A percentile compares a stretch with the other conserved stretches of the same genome.
phyloP scores from a whole-genome alignment of 179 eudicot genomes.

The Beta corolliflora region DNA sequence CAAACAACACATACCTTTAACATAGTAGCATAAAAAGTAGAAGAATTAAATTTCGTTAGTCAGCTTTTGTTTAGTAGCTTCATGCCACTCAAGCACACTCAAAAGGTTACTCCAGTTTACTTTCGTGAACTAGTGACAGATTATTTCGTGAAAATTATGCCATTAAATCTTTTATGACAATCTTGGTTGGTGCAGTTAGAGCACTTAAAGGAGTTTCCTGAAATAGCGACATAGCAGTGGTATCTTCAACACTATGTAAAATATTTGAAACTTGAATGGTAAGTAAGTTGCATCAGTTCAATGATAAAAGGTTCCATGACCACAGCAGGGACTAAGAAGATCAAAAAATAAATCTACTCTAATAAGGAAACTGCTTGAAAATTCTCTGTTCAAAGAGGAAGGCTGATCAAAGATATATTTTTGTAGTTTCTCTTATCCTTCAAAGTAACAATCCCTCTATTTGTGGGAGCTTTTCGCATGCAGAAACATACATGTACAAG shows the following conservation, averaged over 20 bases:
- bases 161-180: background rate
- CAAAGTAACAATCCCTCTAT: background rate
- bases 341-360: background rate
- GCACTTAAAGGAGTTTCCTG: background rate
- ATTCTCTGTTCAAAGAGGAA: background rate
- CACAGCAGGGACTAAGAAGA: background rate
- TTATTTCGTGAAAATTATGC: background rate
- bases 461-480: too few species aligned
- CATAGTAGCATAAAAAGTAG: constrained; percentile 4
- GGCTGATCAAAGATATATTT: background rate
- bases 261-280: background rate
- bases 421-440: background rate
- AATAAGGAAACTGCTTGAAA: background rate
- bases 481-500: background rate
- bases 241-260: background rate
- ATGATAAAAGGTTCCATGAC: background rate
- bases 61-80: too few species aligned
- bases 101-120: too few species aligned
- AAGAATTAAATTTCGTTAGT: background rate
- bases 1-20: background rate
- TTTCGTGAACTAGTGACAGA: background rate
- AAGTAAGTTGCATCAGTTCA: background rate
- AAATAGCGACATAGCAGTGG: background rate
- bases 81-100: too few species aligned
- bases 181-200: background rate